These are phyloP conservation scores for Bertia moriformis DNA, from an alignment of 2,329 filamentous ascomycete species.

Conservation along the genomic window DNA sequence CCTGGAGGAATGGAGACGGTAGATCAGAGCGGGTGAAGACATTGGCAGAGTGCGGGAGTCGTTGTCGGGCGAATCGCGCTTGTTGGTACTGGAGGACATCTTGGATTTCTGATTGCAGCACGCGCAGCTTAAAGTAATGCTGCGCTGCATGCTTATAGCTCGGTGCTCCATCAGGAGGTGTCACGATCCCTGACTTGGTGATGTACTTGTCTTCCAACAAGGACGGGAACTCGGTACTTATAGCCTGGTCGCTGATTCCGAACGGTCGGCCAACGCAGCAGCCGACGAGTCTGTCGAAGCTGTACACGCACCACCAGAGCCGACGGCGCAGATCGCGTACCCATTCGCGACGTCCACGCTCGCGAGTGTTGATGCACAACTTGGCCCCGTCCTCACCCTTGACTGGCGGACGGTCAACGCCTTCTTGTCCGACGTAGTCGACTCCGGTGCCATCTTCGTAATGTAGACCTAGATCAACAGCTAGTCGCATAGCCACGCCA, in stretches of 20 bases:
- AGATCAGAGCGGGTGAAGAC: slow-evolving; percentile 66
- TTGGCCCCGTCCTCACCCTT: slow-evolving; percentile 12
- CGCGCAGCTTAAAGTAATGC: slow-evolving; percentile 77
- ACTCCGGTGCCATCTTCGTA: slow-evolving; percentile 70
- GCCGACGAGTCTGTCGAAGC: slow-evolving; percentile 83
- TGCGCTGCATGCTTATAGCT: slow-evolving; percentile 85
- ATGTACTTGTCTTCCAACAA: slow-evolving; percentile 79
- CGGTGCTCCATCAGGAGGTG: slow-evolving; percentile 42
- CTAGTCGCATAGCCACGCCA: slow-evolving; percentile 78
- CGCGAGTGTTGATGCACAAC: slow-evolving; percentile 19
- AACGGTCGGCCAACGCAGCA: slow-evolving; percentile 88
- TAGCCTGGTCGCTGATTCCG: slow-evolving; percentile 87
- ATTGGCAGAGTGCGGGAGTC: slow-evolving; percentile 48
- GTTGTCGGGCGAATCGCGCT: slow-evolving; percentile 60
- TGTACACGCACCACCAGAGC: slow-evolving; percentile 96
- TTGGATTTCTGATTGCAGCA: slow-evolving; percentile 86
- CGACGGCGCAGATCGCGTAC: slow-evolving; percentile 72
- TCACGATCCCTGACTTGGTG: slow-evolving; percentile 60
- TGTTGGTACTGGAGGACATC: slow-evolving; percentile 90
- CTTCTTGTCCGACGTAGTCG: slow-evolving; percentile 40
- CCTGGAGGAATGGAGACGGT: slow-evolving; percentile 70
- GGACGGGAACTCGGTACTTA: slow-evolving; percentile 89
- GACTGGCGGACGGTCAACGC: slow-evolving; percentile 19
- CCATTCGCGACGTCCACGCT: slow-evolving; percentile 64
- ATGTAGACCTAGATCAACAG: slow-evolving; percentile 81